Evolutionary conservation across 2,329 filamentous ascomycete species (phyloP), one percentile per base, ranked within the genome.

Genomic region (Coniochaeta ligniaria): DNA sequence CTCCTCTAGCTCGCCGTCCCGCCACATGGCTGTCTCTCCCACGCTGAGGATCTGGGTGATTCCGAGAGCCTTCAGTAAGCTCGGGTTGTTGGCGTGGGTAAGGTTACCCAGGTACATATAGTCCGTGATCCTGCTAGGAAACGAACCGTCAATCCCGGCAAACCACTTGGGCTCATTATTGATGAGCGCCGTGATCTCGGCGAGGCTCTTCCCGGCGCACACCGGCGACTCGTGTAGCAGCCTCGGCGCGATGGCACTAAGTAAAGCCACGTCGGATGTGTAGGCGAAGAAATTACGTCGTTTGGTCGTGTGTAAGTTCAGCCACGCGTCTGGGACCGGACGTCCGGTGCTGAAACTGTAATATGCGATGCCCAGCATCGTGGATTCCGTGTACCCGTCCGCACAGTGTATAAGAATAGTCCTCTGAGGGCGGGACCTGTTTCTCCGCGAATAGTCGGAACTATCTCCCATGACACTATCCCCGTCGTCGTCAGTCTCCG

Each of bases 31-130:
- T 2, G 87, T 87, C 77, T 99, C 95, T 2, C 95, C 95, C 33
- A 99, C 92, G 67, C 93, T 97, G 31, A 99, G 79, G 50, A 99
- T 87, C 68, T 96, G 91, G 16, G 82, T 83, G 62, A 99, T 96
- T 0, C 94, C 94, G 62, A 99, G 76, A 52, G 88, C 85, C 63
- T 80, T 82, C 35, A 99, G 76, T 35, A 99, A 77, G 60, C 91
- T 89, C 0, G 93, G 91, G 67, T 98, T 98, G 70, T 98, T 98
- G 8, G 95, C 95, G 71, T 99, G 95, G 0, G 85, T 86, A 17
- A 98, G 80, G 68, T 98, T 98, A 1, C 95, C 95, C 14, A 99
- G 83, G 71, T 99, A 99, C 87, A 99, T 92, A 71, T 98, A 97
- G 59, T 93, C 88, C 47, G 96, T 77, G 43, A 99, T 84, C 16